Base-by-base conservation (phyloP, 495 filamentous ascomycete species). In the Podospora conica region DNA sequence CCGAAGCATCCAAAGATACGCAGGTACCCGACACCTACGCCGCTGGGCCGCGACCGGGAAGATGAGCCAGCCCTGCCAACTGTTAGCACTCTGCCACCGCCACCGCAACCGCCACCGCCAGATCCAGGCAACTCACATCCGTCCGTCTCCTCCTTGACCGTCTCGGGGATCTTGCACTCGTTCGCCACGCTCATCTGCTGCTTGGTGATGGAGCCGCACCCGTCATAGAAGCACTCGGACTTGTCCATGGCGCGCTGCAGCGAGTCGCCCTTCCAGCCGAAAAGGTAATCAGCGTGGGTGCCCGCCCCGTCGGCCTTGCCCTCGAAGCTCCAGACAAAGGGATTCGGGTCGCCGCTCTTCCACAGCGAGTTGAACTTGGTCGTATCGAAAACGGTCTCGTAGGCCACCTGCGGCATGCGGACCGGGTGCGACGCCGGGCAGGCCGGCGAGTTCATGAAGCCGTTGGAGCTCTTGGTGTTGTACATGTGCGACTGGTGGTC, bases 81-180 rank as follows among this genome's bases (percentile, higher is more conserved):
- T n/a, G 40, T 48, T 9, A 48, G 40, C 40, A 48, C 15, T n/a
- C 6, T 48, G 18, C 40, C 40, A 48, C 18, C 40, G 11, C 33
- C 8, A n/a, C n/a, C n/a, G n/a, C n/a, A n/a, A n/a, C n/a, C n/a
- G n/a, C n/a, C n/a, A n/a, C n/a, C n/a, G n/a, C n/a, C n/a, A n/a
- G n/a, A n/a, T n/a, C n/a, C n/a, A n/a, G n/a, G n/a, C n/a, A 58
- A 80, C 82, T 73, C 76, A 84, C 82, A 84, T 66, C 80, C 78
- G 53, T 81, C 79, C 23, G 78, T 78, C 23, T 74, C 68, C 75
- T 84, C 82, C 8, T 71, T 66, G 8, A 83, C 78, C 53, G 70
- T 71, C 54, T 77, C 71, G 66, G 79, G 73, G 28, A 81, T 73
- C 3, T 75, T 73, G 69, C 83, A 85, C 70, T 77, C 68, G 66